Percentiles rank a stretch among this genome's conserved stretches.
phyloP scores from a whole-genome alignment of 2,329 filamentous ascomycete species.

The Nigrospora oryzae region DNA sequence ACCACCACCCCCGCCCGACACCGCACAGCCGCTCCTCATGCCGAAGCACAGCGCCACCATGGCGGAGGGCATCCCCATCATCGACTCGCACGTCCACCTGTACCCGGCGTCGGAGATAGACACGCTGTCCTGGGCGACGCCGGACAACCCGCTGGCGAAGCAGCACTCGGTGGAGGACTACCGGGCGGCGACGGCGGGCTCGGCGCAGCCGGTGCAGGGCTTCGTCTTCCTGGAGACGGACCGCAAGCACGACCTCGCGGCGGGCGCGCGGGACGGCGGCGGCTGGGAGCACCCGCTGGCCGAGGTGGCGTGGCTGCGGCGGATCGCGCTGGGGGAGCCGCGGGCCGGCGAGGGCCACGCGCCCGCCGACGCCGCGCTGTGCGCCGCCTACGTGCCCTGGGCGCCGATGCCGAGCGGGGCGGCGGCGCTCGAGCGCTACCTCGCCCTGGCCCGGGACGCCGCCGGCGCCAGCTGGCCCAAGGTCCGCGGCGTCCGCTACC shows the following conservation, averaged over 20 bases:
- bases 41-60: too few relatives aligned
- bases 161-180: constrained; percentile 61
- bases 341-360: constrained; percentile 49
- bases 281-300: constrained; percentile 63
- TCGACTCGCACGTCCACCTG: constrained; percentile 90
- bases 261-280: constrained; percentile 32
- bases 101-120: constrained; percentile 61
- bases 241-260: constrained; percentile 51
- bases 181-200: constrained; percentile 31
- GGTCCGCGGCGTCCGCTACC: constrained; percentile 73
- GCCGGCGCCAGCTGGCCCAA: constrained; percentile 58
- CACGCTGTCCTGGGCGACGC: constrained; percentile 61
- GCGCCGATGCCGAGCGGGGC: constrained; percentile 67
- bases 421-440: constrained; percentile 53
- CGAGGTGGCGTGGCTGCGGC: constrained; percentile 62
- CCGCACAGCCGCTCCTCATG: too few relatives aligned
- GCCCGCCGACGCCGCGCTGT: constrained; percentile 39
- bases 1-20: too few relatives aligned
- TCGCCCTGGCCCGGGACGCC: constrained; percentile 48
- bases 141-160: constrained; percentile 49
- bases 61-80: constrained; percentile 45
- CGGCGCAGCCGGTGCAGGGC: constrained; percentile 44
- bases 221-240: constrained; percentile 83
- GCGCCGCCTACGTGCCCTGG: constrained; percentile 72
- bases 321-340: constrained; percentile 55